Base-by-base conservation (phyloP, 1,284 basidiomycete species). In the Ustanciosporium gigantosporum region DNA sequence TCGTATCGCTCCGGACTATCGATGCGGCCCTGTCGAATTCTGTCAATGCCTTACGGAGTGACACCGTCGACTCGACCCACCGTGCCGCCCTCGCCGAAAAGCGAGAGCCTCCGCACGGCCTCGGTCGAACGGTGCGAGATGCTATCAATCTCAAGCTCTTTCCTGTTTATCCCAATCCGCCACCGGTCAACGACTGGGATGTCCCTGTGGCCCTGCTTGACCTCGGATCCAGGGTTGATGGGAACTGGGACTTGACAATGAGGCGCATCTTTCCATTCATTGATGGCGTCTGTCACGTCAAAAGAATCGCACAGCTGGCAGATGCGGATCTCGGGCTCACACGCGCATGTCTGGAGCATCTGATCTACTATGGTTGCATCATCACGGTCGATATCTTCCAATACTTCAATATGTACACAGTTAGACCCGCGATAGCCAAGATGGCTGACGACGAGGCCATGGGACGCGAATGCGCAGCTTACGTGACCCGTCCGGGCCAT, bases 371-470 rank as follows among this genome's bases (percentile, higher is more conserved):
- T 76, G 90, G 94, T 80, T 92, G 94, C 44, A 87, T 96, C 71
- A 91, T 96, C 86, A 88, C 88, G 68, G 87, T 92, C 45, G 93
- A 98, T 79, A 89, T 96, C 41, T 98, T 98, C 78, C 92, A 96
- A 78, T 78, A 69, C 37, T 95, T 88, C 78, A 97, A 97, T 79
- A 91, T 95, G 86, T 98, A 98, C 77, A 90, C 89, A 0, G 82
- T 94, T 25, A 85, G 88, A 38, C 88, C 88, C 57, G 87, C 85
- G 57, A 86, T 94, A 20, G 86, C 90, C 66, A 89, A 87, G 83
- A 83, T 94, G 32, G 88, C 88, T 8, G 85, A 88, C 46, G 90
- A 92, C 76, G 79, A 83, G 4, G 87, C 89, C 68, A 88, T 95
- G 39, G 86, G 85, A 48, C 83, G 86, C 19, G 93, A 96, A 80